Percentiles rank a stretch among this genome's conserved stretches.
Evolutionary conservation across 768 basidiomycete genomes (phyloP).

Genomic region (Boletus sp.): DNA sequence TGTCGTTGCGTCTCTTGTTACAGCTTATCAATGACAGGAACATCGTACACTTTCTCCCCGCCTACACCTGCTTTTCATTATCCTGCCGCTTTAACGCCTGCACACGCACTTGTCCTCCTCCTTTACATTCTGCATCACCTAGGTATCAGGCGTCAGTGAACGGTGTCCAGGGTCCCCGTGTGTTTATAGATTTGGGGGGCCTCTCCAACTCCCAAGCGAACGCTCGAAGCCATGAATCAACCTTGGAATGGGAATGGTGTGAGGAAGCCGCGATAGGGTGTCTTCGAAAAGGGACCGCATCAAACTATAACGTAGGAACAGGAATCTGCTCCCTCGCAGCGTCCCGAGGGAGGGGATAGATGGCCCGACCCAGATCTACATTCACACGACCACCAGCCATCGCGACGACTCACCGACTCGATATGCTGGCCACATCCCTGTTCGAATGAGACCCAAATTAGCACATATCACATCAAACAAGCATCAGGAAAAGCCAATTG

Average conservation of each 20-base stretch:
- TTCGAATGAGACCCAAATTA: conserved; percentile 4
- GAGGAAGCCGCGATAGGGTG: conserved; percentile 29
- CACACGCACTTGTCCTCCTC: conserved; percentile 48
- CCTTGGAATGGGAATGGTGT: conserved; percentile 18
- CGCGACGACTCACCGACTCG: conserved; percentile 48
- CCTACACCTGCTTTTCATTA: conserved; percentile 11
- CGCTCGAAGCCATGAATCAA: conserved; percentile 8
- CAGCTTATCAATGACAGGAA: conserved; percentile 6
- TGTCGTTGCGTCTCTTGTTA: conserved; percentile 14
- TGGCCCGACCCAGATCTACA: conserved; percentile 17
- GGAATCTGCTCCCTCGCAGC: conserved; percentile 7
- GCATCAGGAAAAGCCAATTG: background rate
- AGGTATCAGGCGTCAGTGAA: conserved; percentile 21
- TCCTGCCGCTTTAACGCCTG: conserved; percentile 9
- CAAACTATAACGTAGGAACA: conserved; percentile 31
- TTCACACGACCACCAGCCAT: conserved; percentile 11
- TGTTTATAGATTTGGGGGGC: conserved; percentile 25
- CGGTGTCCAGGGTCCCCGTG: conserved; percentile 23
- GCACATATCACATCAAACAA: background rate
- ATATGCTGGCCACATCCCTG: conserved; percentile 73
- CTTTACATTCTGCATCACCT: conserved; percentile 50
- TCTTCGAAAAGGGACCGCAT: conserved; percentile 36
- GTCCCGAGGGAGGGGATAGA: conserved; percentile 6
- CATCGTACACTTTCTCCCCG: conserved; percentile 5
- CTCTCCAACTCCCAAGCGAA: conserved; percentile 22